phyloP scores from a whole-genome alignment of 1,284 basidiomycete species.

The Cystobasidium pallidum region DNA sequence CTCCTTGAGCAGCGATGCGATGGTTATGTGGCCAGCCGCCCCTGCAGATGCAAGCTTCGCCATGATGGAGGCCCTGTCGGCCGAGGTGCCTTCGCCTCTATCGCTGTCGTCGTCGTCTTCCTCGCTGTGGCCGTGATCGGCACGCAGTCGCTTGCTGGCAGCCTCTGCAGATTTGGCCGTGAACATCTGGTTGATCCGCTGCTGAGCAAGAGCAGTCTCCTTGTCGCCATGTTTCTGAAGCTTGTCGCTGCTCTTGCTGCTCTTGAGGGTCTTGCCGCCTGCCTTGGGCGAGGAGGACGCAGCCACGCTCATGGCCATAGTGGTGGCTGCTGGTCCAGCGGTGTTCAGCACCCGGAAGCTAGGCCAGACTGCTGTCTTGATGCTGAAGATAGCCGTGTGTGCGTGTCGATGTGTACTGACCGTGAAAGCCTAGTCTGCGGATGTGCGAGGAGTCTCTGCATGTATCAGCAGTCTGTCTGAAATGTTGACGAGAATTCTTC shows the following conservation, averaged over 20 bases:
- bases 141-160: not conserved
- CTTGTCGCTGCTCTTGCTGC: not conserved
- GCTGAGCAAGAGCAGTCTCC: slow-evolving; percentile 12
- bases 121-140: not conserved
- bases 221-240: not conserved
- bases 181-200: slow-evolving; percentile 7
- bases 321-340: not conserved
- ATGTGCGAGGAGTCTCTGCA: no score
- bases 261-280: not conserved
- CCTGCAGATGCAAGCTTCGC: slow-evolving; percentile 12
- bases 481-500: not conserved
- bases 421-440: no score
- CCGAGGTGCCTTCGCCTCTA: slow-evolving; percentile 46
- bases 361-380: not conserved
- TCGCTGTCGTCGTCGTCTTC: slow-evolving; percentile 37
- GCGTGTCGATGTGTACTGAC: not conserved
- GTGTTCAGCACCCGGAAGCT: not conserved
- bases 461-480: not conserved
- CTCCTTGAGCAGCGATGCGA: slow-evolving; percentile 46
- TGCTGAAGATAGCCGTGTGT: not conserved
- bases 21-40: slow-evolving; percentile 40
- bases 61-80: slow-evolving; percentile 18
- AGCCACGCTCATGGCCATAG: not conserved
- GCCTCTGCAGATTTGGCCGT: not conserved
- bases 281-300: not conserved